A percentile compares a stretch with the other conserved stretches of the same genome.
Conservation (phyloP, 2,329 filamentous ascomycete genomes). For the Triangularia verruculosa region DNA sequence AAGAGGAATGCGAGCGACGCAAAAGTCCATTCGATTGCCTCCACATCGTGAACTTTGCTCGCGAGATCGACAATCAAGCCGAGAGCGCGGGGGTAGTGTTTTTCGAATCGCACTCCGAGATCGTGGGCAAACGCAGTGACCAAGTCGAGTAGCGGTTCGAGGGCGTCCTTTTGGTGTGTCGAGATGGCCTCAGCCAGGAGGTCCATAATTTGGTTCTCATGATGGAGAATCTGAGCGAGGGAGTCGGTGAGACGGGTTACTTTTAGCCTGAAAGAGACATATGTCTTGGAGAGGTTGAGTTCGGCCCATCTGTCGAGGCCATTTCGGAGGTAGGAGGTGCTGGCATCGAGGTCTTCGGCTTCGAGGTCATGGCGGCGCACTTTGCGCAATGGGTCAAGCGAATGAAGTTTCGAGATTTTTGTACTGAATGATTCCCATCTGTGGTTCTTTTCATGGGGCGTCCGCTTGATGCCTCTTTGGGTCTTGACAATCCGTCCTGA, state of each 20-base stretch:
- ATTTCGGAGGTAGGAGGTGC: constrained; percentile 82
- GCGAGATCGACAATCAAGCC: constrained; percentile 75
- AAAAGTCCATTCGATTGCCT: constrained; percentile 98
- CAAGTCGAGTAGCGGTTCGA: constrained; percentile 86
- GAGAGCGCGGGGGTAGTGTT: constrained; percentile 76
- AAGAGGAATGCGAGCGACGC: constrained; percentile 91
- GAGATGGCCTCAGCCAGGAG: constrained; percentile 73
- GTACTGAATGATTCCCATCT: constrained; percentile 88
- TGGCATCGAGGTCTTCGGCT: constrained; percentile 69
- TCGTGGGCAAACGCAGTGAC: constrained; percentile 94
- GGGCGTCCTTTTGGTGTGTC: constrained; percentile 70
- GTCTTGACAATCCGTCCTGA: constrained; percentile 68
- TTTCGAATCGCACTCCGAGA: constrained; percentile 81
- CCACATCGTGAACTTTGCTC: constrained; percentile 70
- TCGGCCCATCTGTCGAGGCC: constrained; percentile 87
- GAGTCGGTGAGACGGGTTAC: constrained; percentile 80
- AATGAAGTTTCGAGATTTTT: constrained; percentile 85
- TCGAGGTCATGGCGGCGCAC: constrained; percentile 83
- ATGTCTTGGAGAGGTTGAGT: constrained; percentile 81
- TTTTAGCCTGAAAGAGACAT: constrained; percentile 72
- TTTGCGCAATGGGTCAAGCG: constrained; percentile 85
- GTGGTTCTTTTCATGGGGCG: constrained; percentile 76
- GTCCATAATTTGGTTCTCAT: constrained; percentile 81
- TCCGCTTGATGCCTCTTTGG: constrained; percentile 67
- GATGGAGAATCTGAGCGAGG: constrained; percentile 86